A percentile compares a stretch with the other conserved stretches of the same genome.
phyloP scores from a whole-genome alignment of 257 asterid species.

The Solanum gracilifrons region DNA sequence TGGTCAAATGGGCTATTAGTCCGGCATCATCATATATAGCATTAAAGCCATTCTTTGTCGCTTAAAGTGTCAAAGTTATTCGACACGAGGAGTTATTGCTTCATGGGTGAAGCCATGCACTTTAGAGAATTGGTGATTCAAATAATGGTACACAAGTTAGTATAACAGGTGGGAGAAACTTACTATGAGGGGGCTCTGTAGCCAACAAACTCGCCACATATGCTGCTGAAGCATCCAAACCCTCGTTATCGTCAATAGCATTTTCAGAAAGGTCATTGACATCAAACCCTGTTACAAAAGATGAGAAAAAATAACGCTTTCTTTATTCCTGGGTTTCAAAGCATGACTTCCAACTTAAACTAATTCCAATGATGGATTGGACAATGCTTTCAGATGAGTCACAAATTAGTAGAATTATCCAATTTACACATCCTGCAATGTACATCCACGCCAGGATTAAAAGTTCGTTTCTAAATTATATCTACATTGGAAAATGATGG shows the following conservation, averaged over 20 bases:
- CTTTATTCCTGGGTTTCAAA: not conserved
- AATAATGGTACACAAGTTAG: not conserved
- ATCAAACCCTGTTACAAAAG: conserved; percentile 61
- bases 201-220: conserved; percentile 87
- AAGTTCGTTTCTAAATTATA: not conserved
- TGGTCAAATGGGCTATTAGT: not conserved
- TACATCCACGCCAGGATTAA: not conserved
- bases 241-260: conserved; percentile 60
- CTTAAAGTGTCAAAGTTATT: not conserved
- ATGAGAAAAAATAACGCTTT: not conserved
- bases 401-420: not conserved
- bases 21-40: not conserved
- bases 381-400: not conserved
- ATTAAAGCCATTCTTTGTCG: not conserved
- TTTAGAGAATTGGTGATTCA: not conserved
- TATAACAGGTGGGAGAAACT: conserved; percentile 16
- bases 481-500: not conserved
- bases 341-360: not conserved
- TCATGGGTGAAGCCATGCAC: not conserved
- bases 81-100: not conserved
- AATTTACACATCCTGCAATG: not conserved
- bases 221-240: conserved; percentile 81
- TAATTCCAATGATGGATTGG: not conserved
- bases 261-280: conserved; percentile 76
- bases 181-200: conserved; percentile 68